Evolutionary conservation across 495 filamentous ascomycete species (phyloP), one percentile per base, ranked within the genome.

Genomic region (Monascus purpureus): DNA sequence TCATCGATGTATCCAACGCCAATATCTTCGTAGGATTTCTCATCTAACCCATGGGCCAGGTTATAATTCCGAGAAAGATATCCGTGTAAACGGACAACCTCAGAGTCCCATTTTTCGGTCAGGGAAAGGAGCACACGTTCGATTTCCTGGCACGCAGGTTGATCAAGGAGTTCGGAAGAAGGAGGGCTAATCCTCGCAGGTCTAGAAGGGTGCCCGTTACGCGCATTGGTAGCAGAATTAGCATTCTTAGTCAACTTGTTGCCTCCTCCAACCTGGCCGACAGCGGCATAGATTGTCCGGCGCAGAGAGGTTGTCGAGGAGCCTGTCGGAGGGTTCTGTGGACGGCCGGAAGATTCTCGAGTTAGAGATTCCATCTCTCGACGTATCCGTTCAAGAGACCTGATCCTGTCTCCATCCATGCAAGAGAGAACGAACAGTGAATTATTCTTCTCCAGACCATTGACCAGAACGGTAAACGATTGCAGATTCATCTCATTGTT

Each of bases 401-500:
- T 56, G 11, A 55, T 49, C 26, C 76, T 67, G 35, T 81, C 76
- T 25, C 63, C 58, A 20, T 70, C 66, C 75, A 85, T 80, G 9
- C 47, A 53, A 6, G 81, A 76, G 11, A 87, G 61, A 33, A 70
- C 73, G 13, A 80, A 42, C 2, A 87, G 47, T 1, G 71, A 69
- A 9, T 63, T 65, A 42, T 87, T 87, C 12, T 67, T 65, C 37
- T 78, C 68, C 8, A 87, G 50, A 6, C 77, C 67, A 44, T 84
- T 80, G 17, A 87, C 73, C 8, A 87, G 54, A 4, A 80, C 77
- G 2, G 80, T 84, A 41, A 87, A 80, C 3, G 77, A 82, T 36
- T 80, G 73, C 2, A 86, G 66, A 32, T 75, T 76, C 40, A 87
- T 82, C 33, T 77, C 77, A 36, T 87, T 87, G 47, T 77, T 72